Evolutionary conservation across 2,329 filamentous ascomycete species (phyloP).

Genomic region (Microdochium paspali): DNA sequence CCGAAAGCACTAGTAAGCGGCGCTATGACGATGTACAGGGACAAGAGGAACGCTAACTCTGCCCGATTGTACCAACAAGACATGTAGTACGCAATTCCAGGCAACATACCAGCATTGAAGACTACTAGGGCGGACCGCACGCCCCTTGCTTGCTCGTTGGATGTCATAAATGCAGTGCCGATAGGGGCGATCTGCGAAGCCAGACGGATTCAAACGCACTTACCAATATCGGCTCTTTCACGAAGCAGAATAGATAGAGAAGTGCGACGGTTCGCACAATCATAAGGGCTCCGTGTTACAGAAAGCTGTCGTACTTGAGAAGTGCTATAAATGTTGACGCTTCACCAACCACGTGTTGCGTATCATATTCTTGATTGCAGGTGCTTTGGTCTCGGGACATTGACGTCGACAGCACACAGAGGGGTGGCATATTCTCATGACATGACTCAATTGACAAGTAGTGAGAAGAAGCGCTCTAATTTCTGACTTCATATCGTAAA

Average conservation of each 20-base stretch:
- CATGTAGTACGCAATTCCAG: constrained; percentile 57
- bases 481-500: too few relatives aligned
- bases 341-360: too few relatives aligned
- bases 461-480: too few relatives aligned
- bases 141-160: constrained; percentile 33
- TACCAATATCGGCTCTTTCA: constrained; percentile 68
- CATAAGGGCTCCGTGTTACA: too few relatives aligned
- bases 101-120: constrained; percentile 57
- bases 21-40: constrained; percentile 56
- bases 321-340: too few relatives aligned
- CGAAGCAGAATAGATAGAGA: constrained; percentile 65
- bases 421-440: too few relatives aligned
- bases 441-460: too few relatives aligned
- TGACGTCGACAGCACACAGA: too few relatives aligned
- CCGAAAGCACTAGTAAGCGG: constrained; percentile 59
- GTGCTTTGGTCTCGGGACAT: too few relatives aligned
- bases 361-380: too few relatives aligned
- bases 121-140: constrained; percentile 52
- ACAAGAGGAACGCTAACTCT: constrained; percentile 54
- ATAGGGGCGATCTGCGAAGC: constrained; percentile 50
- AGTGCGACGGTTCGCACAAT: constrained; percentile 57
- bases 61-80: constrained; percentile 53
- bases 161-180: constrained; percentile 50
- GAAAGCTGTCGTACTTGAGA: too few relatives aligned
- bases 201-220: constrained; percentile 37